Evolutionary conservation across 2,329 filamentous ascomycete species (phyloP), one percentile per base, ranked within the genome.

Genomic region (Fusarium sp.): DNA sequence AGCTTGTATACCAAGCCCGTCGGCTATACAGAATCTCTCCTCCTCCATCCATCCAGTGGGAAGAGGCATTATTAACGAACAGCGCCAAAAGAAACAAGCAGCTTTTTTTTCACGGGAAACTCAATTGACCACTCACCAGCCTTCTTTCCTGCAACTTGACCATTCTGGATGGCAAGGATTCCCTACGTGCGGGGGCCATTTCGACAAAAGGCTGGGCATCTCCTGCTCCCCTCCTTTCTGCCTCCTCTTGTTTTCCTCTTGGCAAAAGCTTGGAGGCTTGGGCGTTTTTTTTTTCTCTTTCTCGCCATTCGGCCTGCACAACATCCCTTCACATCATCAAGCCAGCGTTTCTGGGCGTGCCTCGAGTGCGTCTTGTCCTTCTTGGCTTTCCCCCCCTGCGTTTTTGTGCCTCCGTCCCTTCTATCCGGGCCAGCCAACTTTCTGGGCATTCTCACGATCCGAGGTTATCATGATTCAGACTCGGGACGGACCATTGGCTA

Each of bases 401-500:
- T 24, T 38, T 57, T 55, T 38, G n/a, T 57, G 31, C 42, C 33
- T 67, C 42, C 56, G 40, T 62, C 59, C 62, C 62, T 67, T 75
- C 56, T 46, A 67, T 70, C 69, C 72, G 72, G 56, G 6, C 27
- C 27, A 51, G 46, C 46, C 42, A 44, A 10, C 46, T 22, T 24
- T 24, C 53, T 53, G 12, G 20, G 22, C 14, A 53, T 49, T 44
- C 24, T 49, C 69, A 33, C 38, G 65, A 29, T 62, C 72, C 69
- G 66, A 72, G 62, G 72, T 67, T 67, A 74, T 69, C 58, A 55
- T 31, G 27, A n/a, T 33, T 63, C 16, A 65, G 61, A 65, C 40
- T 49, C 55, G 17, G 44, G 46, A 31, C 6, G 17, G 62, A 29
- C 27, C 27, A 49, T 49, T 20, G n/a, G 49, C 29, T 27, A 31